phyloP scores from a whole-genome alignment of 345 rosid species.

The Citrus glauca region DNA sequence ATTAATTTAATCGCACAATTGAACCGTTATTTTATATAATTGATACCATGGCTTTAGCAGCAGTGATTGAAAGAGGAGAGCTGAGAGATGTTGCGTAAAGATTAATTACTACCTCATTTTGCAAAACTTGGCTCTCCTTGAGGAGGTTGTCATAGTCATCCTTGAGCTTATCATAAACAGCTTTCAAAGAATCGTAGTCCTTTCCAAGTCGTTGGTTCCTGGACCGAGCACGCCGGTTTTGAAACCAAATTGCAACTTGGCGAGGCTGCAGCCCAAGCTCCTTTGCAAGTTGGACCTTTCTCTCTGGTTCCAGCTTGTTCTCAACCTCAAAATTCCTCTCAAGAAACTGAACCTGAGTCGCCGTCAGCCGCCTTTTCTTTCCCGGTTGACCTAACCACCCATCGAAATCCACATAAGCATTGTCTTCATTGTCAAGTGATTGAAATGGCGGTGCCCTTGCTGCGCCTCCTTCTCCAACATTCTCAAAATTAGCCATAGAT shows the following conservation, averaged over 20 bases:
- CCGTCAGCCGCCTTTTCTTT: slow-evolving; percentile 64
- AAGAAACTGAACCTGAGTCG: slow-evolving; percentile 55
- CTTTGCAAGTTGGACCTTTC: slow-evolving; percentile 61
- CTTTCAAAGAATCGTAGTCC: slow-evolving; percentile 49
- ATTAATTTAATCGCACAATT: not conserved
- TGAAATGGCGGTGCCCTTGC: slow-evolving; percentile 10
- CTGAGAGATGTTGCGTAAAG: not conserved
- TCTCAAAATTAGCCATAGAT: slow-evolving; percentile 25
- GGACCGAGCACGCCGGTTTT: slow-evolving; percentile 70
- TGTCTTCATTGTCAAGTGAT: slow-evolving; percentile 32
- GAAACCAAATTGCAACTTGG: slow-evolving; percentile 85
- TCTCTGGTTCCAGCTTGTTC: slow-evolving; percentile 73
- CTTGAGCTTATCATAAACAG: slow-evolving; percentile 51
- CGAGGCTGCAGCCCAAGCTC: slow-evolving; percentile 74
- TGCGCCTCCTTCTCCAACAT: slow-evolving; percentile 18
- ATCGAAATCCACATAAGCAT: slow-evolving; percentile 33
- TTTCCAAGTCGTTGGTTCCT: slow-evolving; percentile 68
- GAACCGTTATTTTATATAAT: not conserved
- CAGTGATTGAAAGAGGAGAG: not conserved
- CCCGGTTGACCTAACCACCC: slow-evolving; percentile 20
- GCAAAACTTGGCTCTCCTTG: slow-evolving; percentile 44
- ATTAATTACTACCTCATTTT: slow-evolving; percentile 42
- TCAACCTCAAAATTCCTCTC: slow-evolving; percentile 66
- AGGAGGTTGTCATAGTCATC: slow-evolving; percentile 47
- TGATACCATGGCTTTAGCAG: not conserved